Percentiles rank a stretch among this genome's conserved stretches.
Evolutionary conservation across 352 stramenopile species (phyloP).

Genomic region (Phytophthora gonapodyides): DNA sequence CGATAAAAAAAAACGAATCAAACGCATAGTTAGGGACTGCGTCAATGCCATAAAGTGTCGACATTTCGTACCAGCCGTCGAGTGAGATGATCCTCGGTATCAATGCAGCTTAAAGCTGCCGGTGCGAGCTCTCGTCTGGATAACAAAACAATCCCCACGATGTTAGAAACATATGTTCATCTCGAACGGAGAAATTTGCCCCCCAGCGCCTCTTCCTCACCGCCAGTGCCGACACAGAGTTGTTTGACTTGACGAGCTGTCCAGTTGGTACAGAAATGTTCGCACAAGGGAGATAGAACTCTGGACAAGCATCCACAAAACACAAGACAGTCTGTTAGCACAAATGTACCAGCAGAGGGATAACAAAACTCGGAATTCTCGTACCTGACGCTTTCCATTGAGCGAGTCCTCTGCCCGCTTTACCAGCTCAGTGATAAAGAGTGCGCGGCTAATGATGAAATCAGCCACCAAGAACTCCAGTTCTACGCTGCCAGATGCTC

Average conservation of each 20-base stretch:
- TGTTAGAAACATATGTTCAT: neutral
- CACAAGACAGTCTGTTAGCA: conserved; percentile 11
- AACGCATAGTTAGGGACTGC: neutral
- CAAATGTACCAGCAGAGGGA: neutral
- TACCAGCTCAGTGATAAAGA: conserved; percentile 34
- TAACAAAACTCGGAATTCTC: conserved; percentile 8
- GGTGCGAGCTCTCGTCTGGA: conserved; percentile 36
- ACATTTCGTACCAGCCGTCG: conserved; percentile 23
- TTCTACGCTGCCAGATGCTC: conserved; percentile 3
- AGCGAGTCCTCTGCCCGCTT: conserved; percentile 8
- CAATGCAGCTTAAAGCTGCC: conserved; percentile 23
- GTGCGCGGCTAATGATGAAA: conserved; percentile 32
- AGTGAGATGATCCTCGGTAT: conserved; percentile 18
- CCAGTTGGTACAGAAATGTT: conserved; percentile 40
- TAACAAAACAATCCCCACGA: conserved; percentile 4
- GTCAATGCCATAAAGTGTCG: neutral
- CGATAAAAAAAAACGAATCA: neutral
- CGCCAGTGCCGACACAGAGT: conserved; percentile 33
- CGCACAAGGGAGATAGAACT: conserved; percentile 29
- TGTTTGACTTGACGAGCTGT: conserved; percentile 14
- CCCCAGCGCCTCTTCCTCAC: conserved; percentile 12
- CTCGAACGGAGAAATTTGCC: too few relatives aligned
- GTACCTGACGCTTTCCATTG: conserved; percentile 14
- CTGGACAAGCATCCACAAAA: conserved; percentile 14
- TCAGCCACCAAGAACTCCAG: conserved; percentile 43